Percentiles rank a stretch among this genome's conserved stretches.
Conservation (phyloP, 1,284 basidiomycete genomes). For the Apiotrichum veenhuisii region DNA sequence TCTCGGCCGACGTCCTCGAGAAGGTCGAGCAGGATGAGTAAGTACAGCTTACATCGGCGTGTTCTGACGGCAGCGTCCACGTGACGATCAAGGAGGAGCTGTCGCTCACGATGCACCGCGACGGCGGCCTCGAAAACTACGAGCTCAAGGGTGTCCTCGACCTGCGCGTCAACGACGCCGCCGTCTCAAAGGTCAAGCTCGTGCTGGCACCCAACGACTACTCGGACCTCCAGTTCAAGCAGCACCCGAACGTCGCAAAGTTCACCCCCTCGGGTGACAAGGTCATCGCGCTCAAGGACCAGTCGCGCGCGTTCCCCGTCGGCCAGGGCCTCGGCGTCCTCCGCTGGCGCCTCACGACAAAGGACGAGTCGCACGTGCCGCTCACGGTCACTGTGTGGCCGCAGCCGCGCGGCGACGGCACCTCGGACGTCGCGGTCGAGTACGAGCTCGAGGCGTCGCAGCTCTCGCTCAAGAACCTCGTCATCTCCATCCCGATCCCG, state of each 20-base stretch:
- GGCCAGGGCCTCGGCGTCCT: conserved; percentile 79
- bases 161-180: conserved; percentile 73
- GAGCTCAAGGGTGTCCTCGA: conserved; percentile 94
- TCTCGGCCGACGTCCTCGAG: conserved; percentile 61
- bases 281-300: conserved; percentile 78
- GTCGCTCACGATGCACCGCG: conserved; percentile 73
- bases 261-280: conserved; percentile 59
- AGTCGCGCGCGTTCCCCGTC: conserved; percentile 78
- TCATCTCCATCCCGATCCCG: conserved; percentile 89
- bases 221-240: conserved; percentile 82
- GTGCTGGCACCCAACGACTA: conserved; percentile 64
- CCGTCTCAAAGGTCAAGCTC: conserved; percentile 71
- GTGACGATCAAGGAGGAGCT: conserved; percentile 79
- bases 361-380: conserved; percentile 87
- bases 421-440: conserved; percentile 90
- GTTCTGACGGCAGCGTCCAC: conserved; percentile 60
- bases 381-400: conserved; percentile 98
- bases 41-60: conserved; percentile 18
- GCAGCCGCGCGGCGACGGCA: conserved; percentile 80
- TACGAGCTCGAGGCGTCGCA: conserved; percentile 89
- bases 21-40: conserved; percentile 75
- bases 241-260: conserved; percentile 92
- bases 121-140: conserved; percentile 84
- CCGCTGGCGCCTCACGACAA: conserved; percentile 87
- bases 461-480: conserved; percentile 74